phyloP scores from a whole-genome alignment of 108 stramenopile genomes.

The Mediolabrus comicus region DNA sequence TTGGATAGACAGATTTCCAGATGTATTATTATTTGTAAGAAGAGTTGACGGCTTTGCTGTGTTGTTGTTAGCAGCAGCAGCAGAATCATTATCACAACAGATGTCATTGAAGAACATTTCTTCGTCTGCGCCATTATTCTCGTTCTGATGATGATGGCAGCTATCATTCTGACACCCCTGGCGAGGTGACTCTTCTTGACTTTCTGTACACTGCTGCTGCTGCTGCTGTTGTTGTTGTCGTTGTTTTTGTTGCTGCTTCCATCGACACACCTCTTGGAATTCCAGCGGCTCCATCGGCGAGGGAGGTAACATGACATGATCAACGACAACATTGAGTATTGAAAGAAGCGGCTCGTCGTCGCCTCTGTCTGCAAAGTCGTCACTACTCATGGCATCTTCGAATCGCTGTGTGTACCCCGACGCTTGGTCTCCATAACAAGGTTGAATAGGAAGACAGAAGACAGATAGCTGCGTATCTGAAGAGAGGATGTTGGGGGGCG shows the following conservation, averaged over 20 bases:
- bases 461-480: too few relatives aligned
- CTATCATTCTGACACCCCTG: not conserved
- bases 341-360: constrained; percentile 39
- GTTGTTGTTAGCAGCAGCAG: not conserved
- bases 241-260: not conserved
- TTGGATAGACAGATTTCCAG: constrained; percentile 10
- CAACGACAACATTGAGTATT: constrained; percentile 79
- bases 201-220: not conserved
- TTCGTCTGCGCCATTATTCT: not conserved
- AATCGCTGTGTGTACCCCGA: too few relatives aligned
- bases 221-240: not conserved
- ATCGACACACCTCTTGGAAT: constrained; percentile 26
- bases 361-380: not conserved
- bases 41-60: not conserved
- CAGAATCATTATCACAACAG: not conserved
- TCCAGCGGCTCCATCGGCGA: constrained; percentile 72
- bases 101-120: not conserved
- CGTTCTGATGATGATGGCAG: not conserved
- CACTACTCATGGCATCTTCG: not conserved
- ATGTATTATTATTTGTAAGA: not conserved
- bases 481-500: too few relatives aligned
- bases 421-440: too few relatives aligned
- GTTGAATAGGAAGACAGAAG: too few relatives aligned
- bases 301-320: constrained; percentile 73
- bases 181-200: not conserved